These are phyloP conservation scores for Dalbergia oliveri DNA, from an alignment of 306 rosid genomes.

Conservation along the genomic window DNA sequence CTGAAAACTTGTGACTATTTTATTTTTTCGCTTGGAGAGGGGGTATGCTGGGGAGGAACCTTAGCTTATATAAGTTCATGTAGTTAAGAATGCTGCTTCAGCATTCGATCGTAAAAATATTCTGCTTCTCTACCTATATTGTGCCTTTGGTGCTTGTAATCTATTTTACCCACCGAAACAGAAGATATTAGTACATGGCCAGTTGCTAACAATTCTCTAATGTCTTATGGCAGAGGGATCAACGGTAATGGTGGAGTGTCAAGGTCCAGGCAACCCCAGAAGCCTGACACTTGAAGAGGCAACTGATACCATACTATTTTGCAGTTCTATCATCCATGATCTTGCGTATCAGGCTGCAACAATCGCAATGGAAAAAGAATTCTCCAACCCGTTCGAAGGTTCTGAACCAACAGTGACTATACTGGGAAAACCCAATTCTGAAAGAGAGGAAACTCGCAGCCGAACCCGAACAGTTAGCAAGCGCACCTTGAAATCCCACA, in stretches of 20 bases:
- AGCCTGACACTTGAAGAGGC: constrained; percentile 97
- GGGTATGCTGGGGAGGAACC: background rate
- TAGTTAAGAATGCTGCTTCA: background rate
- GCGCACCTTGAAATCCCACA: constrained; percentile 66
- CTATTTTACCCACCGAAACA: background rate
- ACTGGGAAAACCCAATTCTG: constrained; percentile 67
- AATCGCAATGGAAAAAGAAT: constrained; percentile 81
- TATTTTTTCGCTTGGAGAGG: background rate
- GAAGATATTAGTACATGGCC: background rate
- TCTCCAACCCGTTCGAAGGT: constrained; percentile 61
- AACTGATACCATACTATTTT: constrained; percentile 90
- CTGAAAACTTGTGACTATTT: background rate
- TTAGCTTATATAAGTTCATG: constrained; percentile 22
- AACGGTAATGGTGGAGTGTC: constrained; percentile 75
- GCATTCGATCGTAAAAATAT: no score
- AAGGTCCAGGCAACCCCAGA: constrained; percentile 65
- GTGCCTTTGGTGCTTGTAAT: constrained; percentile 27
- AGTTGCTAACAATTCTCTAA: constrained; percentile 46
- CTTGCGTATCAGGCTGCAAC: constrained; percentile 89
- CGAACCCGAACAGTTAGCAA: constrained; percentile 59
- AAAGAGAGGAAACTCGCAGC: constrained; percentile 61
- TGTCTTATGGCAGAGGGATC: constrained; percentile 72
- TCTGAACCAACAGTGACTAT: constrained; percentile 81
- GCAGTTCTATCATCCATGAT: constrained; percentile 94
- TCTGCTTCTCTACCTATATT: constrained; percentile 26